These are phyloP conservation scores for Penicillium cataractarum DNA, from an alignment of 495 filamentous ascomycete genomes.

Conservation along the genomic window DNA sequence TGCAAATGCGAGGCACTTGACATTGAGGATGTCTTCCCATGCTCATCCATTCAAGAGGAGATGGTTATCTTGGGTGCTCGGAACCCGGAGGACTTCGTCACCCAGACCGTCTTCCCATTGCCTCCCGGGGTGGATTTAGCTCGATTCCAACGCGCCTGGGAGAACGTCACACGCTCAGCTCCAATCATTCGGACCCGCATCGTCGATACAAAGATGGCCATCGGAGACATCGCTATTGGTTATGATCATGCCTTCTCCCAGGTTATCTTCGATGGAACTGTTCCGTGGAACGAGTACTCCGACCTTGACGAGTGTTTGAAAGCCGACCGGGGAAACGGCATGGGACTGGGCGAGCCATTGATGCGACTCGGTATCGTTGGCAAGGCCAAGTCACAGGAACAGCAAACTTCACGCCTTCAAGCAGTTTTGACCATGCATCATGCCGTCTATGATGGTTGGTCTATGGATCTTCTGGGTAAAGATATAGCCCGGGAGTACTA, in stretches of 20 bases:
- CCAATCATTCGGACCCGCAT: slow-evolving; percentile 1
- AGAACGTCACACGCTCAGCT: neutral
- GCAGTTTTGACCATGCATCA: neutral
- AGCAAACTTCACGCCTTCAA: neutral
- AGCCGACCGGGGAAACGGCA: neutral
- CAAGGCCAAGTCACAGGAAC: neutral
- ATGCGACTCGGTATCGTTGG: neutral
- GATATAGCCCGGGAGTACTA: neutral
- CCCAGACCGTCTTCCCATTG: neutral
- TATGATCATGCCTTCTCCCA: neutral
- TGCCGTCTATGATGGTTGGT: slow-evolving; percentile 5
- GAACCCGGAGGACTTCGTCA: neutral
- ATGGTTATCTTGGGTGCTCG: neutral
- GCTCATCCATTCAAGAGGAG: neutral
- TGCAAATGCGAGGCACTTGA: neutral
- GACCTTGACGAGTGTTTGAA: neutral
- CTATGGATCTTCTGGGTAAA: neutral
- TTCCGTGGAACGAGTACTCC: neutral
- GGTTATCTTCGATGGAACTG: neutral
- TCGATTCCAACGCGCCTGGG: neutral
- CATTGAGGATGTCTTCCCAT: neutral
- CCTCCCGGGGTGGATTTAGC: neutral
- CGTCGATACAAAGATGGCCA: neutral
- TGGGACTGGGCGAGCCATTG: neutral
- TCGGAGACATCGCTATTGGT: neutral